Conservation (phyloP, 768 basidiomycete genomes). For the Pleurotus cornucopiae region DNA sequence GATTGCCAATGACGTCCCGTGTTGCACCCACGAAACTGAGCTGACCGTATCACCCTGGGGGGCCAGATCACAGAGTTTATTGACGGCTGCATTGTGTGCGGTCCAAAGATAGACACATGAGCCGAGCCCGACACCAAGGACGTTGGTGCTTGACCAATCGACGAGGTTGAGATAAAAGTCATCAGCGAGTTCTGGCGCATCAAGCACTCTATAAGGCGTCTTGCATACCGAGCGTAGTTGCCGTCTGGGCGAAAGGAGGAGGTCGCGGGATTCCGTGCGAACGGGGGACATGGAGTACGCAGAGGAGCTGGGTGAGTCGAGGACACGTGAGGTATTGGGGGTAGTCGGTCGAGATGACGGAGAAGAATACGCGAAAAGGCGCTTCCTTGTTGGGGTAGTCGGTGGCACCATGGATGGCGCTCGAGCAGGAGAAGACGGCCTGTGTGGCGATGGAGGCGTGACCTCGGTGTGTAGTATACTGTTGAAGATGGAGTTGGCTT, state of each 20-base stretch:
- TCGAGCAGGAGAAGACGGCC: conserved; percentile 59
- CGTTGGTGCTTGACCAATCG: conserved; percentile 95
- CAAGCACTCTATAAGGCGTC: conserved; percentile 94
- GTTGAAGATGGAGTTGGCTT: conserved; percentile 80
- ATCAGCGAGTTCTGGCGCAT: conserved; percentile 95
- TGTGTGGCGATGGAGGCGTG: conserved; percentile 61
- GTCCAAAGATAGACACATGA: conserved; percentile 96
- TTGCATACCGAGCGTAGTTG: conserved; percentile 82
- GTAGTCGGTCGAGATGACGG: conserved; percentile 55
- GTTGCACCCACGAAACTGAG: conserved; percentile 92
- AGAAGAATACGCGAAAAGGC: conserved; percentile 67
- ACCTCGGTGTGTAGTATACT: conserved; percentile 76
- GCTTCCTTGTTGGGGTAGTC: conserved; percentile 45
- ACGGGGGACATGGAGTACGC: conserved; percentile 91
- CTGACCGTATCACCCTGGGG: conserved; percentile 72
- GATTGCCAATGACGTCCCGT: conserved; percentile 86
- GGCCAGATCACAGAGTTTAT: conserved; percentile 82
- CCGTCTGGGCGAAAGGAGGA: conserved; percentile 82
- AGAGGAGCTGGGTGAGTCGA: conserved; percentile 84
- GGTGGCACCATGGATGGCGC: conserved; percentile 35
- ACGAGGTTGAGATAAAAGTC: conserved; percentile 99
- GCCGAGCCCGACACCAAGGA: conserved; percentile 90
- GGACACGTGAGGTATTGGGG: conserved; percentile 43
- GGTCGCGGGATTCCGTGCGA: conserved; percentile 71
- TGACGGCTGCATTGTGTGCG: conserved; percentile 88